Percentiles rank a stretch among this genome's conserved stretches.
These are phyloP conservation scores for Mychonastes homosphaera DNA, from an alignment of 139 green algal species.

Conservation along the genomic window DNA sequence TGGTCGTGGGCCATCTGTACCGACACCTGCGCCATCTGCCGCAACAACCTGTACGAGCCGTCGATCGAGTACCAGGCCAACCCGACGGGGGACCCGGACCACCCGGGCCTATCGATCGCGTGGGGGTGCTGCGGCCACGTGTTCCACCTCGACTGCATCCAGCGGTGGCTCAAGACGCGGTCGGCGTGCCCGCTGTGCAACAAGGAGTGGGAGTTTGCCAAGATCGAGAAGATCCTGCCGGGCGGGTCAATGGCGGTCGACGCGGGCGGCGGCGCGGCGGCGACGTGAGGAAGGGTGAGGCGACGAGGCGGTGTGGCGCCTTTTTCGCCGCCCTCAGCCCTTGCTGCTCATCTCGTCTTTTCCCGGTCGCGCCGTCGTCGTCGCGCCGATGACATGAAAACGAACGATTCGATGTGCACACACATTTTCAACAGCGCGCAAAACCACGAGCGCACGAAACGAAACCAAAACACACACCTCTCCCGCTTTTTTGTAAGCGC, in stretches of 20 bases:
- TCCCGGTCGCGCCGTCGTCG: no score
- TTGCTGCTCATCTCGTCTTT: no score
- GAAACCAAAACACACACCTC: no score
- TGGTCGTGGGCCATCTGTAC: constrained; percentile 96
- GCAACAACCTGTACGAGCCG: constrained; percentile 96
- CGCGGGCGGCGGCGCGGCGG: no score
- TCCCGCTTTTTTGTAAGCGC: no score
- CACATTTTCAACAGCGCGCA: no score
- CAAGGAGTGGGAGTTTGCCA: constrained; percentile 90
- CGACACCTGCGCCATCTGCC: constrained; percentile 93
- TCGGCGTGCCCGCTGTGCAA: constrained; percentile 89
- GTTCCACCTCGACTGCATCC: constrained; percentile 98
- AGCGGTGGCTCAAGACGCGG: constrained; percentile 92
- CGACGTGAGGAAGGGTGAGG: no score
- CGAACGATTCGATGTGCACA: no score
- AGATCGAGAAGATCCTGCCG: constrained; percentile 66
- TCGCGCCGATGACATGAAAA: no score
- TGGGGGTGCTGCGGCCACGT: constrained; percentile 93
- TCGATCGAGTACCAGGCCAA: constrained; percentile 98
- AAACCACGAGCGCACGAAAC: no score
- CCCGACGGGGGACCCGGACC: constrained; percentile 77
- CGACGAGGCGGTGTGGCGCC: no score
- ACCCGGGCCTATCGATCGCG: constrained; percentile 84
- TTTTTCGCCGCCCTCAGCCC: no score
- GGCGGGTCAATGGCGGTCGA: constrained; percentile 6